Conservation (phyloP, 2,329 filamentous ascomycete species). For the Aspergillus sp. region DNA sequence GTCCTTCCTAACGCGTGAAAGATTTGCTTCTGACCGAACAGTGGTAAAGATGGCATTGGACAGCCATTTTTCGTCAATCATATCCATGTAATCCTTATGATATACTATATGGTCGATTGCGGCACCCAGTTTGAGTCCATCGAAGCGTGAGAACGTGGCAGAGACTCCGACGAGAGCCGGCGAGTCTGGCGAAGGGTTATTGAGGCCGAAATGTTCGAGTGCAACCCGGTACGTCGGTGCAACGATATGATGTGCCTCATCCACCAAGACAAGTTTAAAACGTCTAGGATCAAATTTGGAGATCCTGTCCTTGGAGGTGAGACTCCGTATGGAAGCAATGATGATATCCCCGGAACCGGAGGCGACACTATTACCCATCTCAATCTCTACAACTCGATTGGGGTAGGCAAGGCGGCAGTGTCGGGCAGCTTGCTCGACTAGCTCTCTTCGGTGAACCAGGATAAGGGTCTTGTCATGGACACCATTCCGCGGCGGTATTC, state of each 20-base stretch:
- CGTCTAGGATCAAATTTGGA: conserved; percentile 73
- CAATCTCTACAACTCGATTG: conserved; percentile 77
- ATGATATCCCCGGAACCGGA: conserved; percentile 87
- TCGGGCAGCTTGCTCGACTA: conserved; percentile 88
- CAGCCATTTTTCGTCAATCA: conserved; percentile 89
- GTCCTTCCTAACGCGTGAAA: conserved; percentile 68
- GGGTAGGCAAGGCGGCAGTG: conserved; percentile 85
- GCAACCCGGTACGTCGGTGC: conserved; percentile 75
- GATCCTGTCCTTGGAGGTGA: conserved; percentile 75
- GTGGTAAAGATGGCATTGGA: conserved; percentile 93
- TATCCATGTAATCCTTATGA: conserved; percentile 79
- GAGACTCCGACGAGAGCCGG: conserved; percentile 86
- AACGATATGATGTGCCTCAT: conserved; percentile 96
- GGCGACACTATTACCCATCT: conserved; percentile 80
- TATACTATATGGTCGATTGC: conserved; percentile 96
- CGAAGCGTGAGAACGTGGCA: conserved; percentile 76
- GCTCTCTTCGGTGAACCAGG: conserved; percentile 85
- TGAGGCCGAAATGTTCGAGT: conserved; percentile 76
- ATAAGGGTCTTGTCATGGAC: conserved; percentile 78
- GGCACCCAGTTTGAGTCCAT: conserved; percentile 77
- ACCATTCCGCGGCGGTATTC: conserved; percentile 60
- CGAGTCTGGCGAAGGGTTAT: conserved; percentile 50
- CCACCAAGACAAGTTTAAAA: conserved; percentile 91
- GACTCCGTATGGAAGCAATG: conserved; percentile 83
- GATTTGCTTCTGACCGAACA: conserved; percentile 77